Conservation (phyloP, 169 alveolate species). For the Cryptosporidium meleagridis region DNA sequence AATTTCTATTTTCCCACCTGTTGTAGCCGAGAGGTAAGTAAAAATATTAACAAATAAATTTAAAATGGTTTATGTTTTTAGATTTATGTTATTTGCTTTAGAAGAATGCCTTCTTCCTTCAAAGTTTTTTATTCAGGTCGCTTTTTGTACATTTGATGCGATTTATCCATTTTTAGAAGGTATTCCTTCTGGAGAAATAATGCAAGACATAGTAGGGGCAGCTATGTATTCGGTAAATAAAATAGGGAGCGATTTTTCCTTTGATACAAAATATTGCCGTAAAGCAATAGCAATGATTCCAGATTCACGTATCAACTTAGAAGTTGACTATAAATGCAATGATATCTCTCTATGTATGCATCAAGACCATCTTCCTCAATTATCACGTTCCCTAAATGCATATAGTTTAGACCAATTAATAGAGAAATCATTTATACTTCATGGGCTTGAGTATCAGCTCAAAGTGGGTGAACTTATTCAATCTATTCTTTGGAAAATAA, state of each 20-base stretch:
- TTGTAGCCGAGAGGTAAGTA: constrained; percentile 54
- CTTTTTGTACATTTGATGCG: constrained; percentile 69
- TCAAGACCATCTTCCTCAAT: constrained; percentile 23
- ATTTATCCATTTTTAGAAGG: constrained; percentile 67
- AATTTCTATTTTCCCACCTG: constrained; percentile 51
- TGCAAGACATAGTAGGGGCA: constrained; percentile 70
- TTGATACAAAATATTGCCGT: constrained; percentile 18
- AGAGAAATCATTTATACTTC: constrained; percentile 17
- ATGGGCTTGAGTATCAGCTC: constrained; percentile 18
- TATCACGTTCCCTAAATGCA: constrained; percentile 27
- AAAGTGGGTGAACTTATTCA: neutral
- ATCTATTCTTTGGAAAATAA: constrained; percentile 24
- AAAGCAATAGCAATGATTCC: constrained; percentile 23
- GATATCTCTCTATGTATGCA: constrained; percentile 51
- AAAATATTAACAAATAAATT: neutral
- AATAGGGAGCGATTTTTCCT: neutral
- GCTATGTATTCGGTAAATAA: constrained; percentile 43
- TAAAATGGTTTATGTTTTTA: neutral
- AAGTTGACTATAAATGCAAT: constrained; percentile 17
- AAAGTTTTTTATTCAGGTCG: constrained; percentile 21
- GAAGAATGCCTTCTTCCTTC: constrained; percentile 65
- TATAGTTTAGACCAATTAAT: constrained; percentile 13
- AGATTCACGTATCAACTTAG: constrained; percentile 13
- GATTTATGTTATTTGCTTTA: constrained; percentile 53
- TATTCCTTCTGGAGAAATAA: constrained; percentile 38